Evolutionary conservation across 345 rosid genomes (phyloP).

Genomic region (Lumnitzera littorea): DNA sequence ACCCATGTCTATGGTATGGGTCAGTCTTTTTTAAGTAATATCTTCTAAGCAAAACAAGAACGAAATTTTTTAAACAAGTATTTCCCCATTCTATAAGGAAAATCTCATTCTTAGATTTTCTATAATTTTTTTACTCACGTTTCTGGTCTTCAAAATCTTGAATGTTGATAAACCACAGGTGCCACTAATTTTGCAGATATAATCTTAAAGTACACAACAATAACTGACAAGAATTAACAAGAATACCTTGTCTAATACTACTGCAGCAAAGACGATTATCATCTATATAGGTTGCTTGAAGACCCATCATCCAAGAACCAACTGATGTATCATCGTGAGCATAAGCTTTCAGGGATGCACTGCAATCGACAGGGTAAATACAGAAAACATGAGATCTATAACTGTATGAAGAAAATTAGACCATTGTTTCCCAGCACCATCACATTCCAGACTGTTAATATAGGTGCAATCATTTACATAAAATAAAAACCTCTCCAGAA

Average conservation of each 20-base stretch:
- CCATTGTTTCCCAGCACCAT: too few species aligned
- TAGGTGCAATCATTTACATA: too few species aligned
- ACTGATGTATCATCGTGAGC: slow-evolving; percentile 77
- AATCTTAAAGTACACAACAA: background rate
- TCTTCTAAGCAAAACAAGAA: too few species aligned
- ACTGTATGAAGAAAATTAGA: background rate
- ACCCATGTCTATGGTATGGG: too few species aligned
- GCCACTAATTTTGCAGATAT: background rate
- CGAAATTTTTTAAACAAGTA: too few species aligned
- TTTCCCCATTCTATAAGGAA: too few species aligned
- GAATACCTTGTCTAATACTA: slow-evolving; percentile 78
- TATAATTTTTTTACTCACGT: too few species aligned
- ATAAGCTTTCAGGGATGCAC: slow-evolving; percentile 84
- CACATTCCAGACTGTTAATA: too few species aligned
- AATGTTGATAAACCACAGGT: background rate
- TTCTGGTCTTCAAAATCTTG: too few species aligned
- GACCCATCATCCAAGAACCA: slow-evolving; percentile 99
- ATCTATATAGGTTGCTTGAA: slow-evolving; percentile 79
- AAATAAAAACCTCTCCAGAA: too few species aligned
- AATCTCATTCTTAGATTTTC: too few species aligned
- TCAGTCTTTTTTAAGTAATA: too few species aligned
- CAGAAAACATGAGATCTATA: background rate
- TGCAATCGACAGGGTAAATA: slow-evolving; percentile 20
- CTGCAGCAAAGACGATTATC: slow-evolving; percentile 87
- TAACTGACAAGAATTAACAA: background rate